A percentile compares a stretch with the other conserved stretches of the same genome.
phyloP scores from a whole-genome alignment of 2,329 filamentous ascomycete genomes.

The Botryotinia convoluta region DNA sequence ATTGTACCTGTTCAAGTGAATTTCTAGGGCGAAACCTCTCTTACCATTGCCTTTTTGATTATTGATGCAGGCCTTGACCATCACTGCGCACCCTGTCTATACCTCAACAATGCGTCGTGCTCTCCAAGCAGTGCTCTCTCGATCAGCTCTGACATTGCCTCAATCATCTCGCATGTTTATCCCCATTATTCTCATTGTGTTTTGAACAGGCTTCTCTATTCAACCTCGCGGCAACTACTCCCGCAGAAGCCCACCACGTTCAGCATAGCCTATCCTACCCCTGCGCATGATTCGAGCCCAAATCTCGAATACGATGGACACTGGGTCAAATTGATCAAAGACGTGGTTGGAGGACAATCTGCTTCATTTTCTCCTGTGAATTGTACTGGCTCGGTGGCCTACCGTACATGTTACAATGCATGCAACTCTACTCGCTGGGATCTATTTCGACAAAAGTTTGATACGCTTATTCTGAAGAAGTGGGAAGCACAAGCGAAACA shows the following conservation, averaged over 20 bases:
- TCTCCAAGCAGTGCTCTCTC: no score
- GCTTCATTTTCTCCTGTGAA: not conserved
- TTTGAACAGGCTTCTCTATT: not conserved
- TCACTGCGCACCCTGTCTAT: not conserved
- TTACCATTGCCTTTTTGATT: not conserved
- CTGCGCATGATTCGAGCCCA: not conserved
- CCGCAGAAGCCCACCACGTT: not conserved
- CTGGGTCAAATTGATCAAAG: not conserved
- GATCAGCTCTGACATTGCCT: not conserved
- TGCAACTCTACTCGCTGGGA: not conserved
- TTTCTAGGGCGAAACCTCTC: not conserved
- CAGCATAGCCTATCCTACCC: not conserved
- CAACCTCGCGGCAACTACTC: not conserved
- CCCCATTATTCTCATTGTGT: fast-evolving
- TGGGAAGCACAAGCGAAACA: not conserved
- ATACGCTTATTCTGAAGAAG: not conserved
- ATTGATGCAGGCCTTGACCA: not conserved
- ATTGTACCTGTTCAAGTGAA: not conserved
- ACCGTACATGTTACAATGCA: not conserved
- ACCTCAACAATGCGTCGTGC: not conserved
- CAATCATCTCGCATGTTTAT: not conserved
- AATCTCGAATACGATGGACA: not conserved
- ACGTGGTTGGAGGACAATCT: not conserved
- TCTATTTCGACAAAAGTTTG: not conserved
- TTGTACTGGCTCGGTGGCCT: not conserved